Evolutionary conservation across 805 yeast species (phyloP), one percentile per base, ranked within the genome.

Genomic region (Debaryomyces prosopidis): DNA sequence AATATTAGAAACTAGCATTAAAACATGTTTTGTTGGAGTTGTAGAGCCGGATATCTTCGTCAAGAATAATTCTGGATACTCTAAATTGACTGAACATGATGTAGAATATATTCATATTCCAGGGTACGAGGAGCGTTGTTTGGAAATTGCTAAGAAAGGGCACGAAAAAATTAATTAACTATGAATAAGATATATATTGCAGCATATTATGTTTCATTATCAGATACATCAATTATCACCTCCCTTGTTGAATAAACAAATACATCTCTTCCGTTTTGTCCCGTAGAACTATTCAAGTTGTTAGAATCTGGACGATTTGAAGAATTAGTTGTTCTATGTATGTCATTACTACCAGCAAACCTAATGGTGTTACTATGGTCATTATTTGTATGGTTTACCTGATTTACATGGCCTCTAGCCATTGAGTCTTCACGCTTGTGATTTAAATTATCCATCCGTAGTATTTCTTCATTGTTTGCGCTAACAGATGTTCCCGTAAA

Each of bases 41-140:
- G 60, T 83, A 50, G 99, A 94, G 65, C 99, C 99, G 0, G 85
- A 81, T 28, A 87, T 86, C 0, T 94, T 94, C 70, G 87, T 94
- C n/a, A 75, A 81, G 58, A 77, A 84, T 46, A 94, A 94, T 59
- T 72, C 78, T 3, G 87, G 96, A 12, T 67, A 68, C 17, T 59
- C 65, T 5, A 79, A 77, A 56, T 69, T 94, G 36, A 69, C 68
- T n/a, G 72, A 61, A 0, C 71, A 72, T 1, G 86, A 84, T 0
- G 76, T 92, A 11, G 84, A 79, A 47, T 92, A 92, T 57, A 73
- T 88, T 9, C 87, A 85, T 52, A 79, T 94, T 19, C 87, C 91
- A 0, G 99, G 98, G 0, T 84, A 80, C 59, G 96, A 89, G 57
- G 81, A 81, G 10, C 80, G 76, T 51, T 81, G 89, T 43, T 68